Evolutionary conservation across 2,329 filamentous ascomycete species (phyloP).

Genomic region (Cercospora sp.): DNA sequence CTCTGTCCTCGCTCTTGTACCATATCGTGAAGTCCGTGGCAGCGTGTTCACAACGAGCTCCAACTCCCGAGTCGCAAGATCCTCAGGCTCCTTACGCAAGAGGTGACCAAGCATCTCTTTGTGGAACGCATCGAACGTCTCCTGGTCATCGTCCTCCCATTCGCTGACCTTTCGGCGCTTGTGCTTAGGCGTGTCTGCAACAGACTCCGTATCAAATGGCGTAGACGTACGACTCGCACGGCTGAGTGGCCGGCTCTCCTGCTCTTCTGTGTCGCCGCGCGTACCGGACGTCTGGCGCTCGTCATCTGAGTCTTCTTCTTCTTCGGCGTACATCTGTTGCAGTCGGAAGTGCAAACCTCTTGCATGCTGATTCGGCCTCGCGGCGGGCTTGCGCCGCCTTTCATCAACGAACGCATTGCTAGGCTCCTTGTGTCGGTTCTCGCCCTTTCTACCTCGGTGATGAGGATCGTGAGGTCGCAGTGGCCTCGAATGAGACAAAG

Average conservation of each 20-base stretch:
- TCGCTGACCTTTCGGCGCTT: slow-evolving; percentile 49
- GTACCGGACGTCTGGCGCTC: slow-evolving; percentile 66
- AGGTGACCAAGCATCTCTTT: slow-evolving; percentile 52
- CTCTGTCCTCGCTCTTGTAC: slow-evolving; percentile 70
- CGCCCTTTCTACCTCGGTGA: slow-evolving; percentile 42
- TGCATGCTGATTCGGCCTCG: slow-evolving; percentile 60
- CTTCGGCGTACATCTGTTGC: slow-evolving; percentile 71
- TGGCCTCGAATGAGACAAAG: slow-evolving; percentile 41
- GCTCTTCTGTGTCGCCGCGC: slow-evolving; percentile 75
- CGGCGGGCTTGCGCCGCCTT: slow-evolving; percentile 58
- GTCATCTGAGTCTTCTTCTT: slow-evolving; percentile 79
- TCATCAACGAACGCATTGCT: slow-evolving; percentile 58
- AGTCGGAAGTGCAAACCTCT: slow-evolving; percentile 81
- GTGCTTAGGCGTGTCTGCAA: slow-evolving; percentile 44
- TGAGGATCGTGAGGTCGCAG: slow-evolving; percentile 50
- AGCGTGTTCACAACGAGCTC: slow-evolving; percentile 58
- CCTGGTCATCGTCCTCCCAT: slow-evolving; percentile 54
- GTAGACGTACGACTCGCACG: slow-evolving; percentile 60
- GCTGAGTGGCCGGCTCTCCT: slow-evolving; percentile 78
- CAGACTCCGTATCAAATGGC: slow-evolving; percentile 54
- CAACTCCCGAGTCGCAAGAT: slow-evolving; percentile 64
- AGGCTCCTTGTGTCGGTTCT: slow-evolving; percentile 35
- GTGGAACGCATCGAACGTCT: slow-evolving; percentile 49
- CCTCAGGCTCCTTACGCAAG: slow-evolving; percentile 64
- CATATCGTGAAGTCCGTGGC: slow-evolving; percentile 63